Base-by-base conservation (phyloP, 2,329 filamentous ascomycete genomes). In the Penicillium thymicola region DNA sequence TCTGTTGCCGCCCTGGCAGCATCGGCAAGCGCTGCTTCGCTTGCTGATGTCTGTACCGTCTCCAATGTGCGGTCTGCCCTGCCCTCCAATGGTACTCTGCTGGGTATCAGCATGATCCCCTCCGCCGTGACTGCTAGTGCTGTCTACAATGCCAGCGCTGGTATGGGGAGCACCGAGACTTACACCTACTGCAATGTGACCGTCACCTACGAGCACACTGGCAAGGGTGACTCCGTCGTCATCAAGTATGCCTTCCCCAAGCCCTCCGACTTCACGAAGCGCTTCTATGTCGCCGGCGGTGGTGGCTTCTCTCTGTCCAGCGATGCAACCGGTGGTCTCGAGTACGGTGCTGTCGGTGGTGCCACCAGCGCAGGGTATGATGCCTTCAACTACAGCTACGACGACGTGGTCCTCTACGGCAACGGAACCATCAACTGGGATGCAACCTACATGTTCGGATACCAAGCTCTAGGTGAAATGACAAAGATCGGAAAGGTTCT, bases 391-490 rank as follows among this genome's bases (percentile, higher is more conserved):
- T 42, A 62, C 46, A 72, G 65, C 57, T 75, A 70, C 38, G 69
- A 72, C 37, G 65, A 70, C 18, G 75, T 78, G 2, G 70, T 75
- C 14, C 70, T 81, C 1, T 65, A 69, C 48, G 69, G 76, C n/a
- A 82, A 84, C 55, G 81, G 80, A 11, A 77, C 78, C 3, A 65
- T 71, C 53, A 70, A 71, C 59, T 71, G 68, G 66, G 68, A 71
- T 36, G 65, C 66, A 13, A 70, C 67, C 13, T 66, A 71, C 54
- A 71, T 71, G 69, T 70, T 71, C 52, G 57, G 71, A 0, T 83
- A 83, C 69, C 72, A 78, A 59, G 81, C 77, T 0, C 70, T 82
- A 1, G 77, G 78, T 43, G 82, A 85, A 66, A 76, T 83, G 74
- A 80, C 77, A 10, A 61, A 68, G 9, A 65, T 81, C 11, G 79